phyloP scores from a whole-genome alignment of 352 stramenopile genomes.

The Phytophthora tubulina region DNA sequence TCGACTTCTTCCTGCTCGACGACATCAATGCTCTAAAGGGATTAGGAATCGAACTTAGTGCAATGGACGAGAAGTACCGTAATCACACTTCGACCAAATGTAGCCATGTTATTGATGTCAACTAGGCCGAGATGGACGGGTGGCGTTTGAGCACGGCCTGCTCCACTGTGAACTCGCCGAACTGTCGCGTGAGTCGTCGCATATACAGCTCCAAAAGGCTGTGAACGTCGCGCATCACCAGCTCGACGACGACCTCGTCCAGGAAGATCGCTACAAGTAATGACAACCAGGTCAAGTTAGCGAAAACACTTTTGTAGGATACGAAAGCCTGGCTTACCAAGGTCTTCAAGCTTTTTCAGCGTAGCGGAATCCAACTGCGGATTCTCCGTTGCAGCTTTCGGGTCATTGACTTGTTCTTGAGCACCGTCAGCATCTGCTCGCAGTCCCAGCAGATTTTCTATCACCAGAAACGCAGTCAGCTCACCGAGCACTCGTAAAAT shows the following conservation, averaged over 20 bases:
- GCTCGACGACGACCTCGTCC: constrained; percentile 81
- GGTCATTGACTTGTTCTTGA: constrained; percentile 65
- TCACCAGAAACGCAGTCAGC: constrained; percentile 4
- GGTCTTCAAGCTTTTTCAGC: constrained; percentile 58
- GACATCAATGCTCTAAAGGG: constrained; percentile 1
- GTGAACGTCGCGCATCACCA: constrained; percentile 83
- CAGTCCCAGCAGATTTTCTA: constrained; percentile 70
- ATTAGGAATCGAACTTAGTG: constrained; percentile 13
- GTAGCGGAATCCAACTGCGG: constrained; percentile 41
- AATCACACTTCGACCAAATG: neutral
- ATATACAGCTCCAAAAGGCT: constrained; percentile 75
- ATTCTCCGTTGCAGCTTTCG: constrained; percentile 28
- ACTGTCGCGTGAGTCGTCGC: constrained; percentile 59
- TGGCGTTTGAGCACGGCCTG: constrained; percentile 52
- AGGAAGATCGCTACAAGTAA: constrained; percentile 67
- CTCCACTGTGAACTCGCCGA: constrained; percentile 72
- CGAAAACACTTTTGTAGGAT: too few species aligned
- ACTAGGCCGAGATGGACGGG: constrained; percentile 35
- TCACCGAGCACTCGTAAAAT: neutral
- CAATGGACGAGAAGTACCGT: neutral
- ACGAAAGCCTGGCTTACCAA: constrained; percentile 46
- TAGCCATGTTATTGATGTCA: constrained; percentile 4
- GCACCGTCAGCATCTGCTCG: constrained; percentile 60
- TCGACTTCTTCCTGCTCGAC: constrained; percentile 12
- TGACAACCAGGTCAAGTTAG: too few species aligned